Conservation (phyloP, 2,329 filamentous ascomycete species). For the Cytospora piceicola region DNA sequence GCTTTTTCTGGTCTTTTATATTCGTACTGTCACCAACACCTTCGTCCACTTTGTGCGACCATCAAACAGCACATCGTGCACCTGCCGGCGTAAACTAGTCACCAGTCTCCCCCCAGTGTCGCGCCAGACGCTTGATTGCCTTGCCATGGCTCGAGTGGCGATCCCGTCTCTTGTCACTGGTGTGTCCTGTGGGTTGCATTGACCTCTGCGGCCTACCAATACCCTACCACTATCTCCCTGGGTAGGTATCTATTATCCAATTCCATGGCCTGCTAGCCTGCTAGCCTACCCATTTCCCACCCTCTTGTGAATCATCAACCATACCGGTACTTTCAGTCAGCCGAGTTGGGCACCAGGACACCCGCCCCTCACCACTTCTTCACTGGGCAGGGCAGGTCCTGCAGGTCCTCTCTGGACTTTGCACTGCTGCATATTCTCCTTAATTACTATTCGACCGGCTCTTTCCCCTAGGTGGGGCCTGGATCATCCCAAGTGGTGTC, state of each 20-base stretch:
- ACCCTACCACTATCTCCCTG: background rate
- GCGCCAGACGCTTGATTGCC: background rate
- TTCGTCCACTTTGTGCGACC: background rate
- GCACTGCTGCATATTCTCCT: conserved; percentile 5
- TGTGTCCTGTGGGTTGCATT: background rate
- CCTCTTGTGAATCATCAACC: conserved; percentile 7
- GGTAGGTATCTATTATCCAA: background rate
- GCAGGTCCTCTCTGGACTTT: background rate
- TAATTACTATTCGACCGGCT: conserved; percentile 19
- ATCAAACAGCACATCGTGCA: conserved; percentile 1
- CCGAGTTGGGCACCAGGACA: conserved; percentile 24
- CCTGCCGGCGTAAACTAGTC: background rate
- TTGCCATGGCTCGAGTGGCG: background rate
- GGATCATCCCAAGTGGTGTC: conserved; percentile 2
- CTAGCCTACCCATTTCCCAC: background rate
- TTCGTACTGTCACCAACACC: background rate
- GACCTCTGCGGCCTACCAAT: background rate
- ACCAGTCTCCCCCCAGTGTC: background rate
- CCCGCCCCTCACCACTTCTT: too few relatives aligned
- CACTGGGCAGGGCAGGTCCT: background rate
- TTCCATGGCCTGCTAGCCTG: background rate
- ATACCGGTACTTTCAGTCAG: conserved; percentile 1
- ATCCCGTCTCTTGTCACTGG: background rate
- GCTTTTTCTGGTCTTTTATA: background rate
- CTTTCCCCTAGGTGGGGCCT: conserved; percentile 8